Base-by-base conservation (phyloP, 352 stramenopile genomes). In the Paralagenidium karlingii region DNA sequence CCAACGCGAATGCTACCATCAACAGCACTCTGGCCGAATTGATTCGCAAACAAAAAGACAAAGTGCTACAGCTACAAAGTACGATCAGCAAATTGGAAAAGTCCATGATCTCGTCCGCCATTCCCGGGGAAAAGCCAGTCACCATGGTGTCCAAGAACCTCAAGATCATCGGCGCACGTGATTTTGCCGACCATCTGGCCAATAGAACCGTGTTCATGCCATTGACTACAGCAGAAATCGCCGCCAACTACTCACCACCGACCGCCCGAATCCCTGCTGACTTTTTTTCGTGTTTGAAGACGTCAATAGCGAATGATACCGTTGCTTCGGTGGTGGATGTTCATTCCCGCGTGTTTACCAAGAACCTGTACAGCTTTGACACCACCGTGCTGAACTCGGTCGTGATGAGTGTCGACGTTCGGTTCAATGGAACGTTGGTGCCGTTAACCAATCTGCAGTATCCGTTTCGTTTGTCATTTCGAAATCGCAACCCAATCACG, bases 121-220 rank as follows among this genome's bases (percentile, higher is more conserved):
- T 78, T 18, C 57, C 68, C 24, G 69, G 67, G 5, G 69, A 83
- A 51, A 48, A 45, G 2, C 54, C 66, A 0, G 55, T 63, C 27
- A 83, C 61, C 1, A 53, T 83, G 0, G 51, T 81, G 15, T 75
- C 66, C 0, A 80, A 79, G 50, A 83, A 83, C 20, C 42, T 83
- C 8, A 62, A 68, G 29, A 60, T 83, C 5, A 55, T 76, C 1
- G 64, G 54, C 1, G 45, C 47, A 6, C 54, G 69, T 7, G 68
- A 79, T 40, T 55, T 37, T 0, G 64, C 52, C 3, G 73, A 64
- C 22, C 36, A 62, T 3, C 55, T 82, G n/a, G 65, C 75, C 41
- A 58, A 58, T 4, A 42, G 29, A 0, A 31, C 43, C 8, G 38
- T 82, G 10, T 34, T 50, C 10, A 31, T 77, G 1, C 68, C 68